phyloP scores from a whole-genome alignment of 2,329 filamentous ascomycete species.

The Xylariales sp. region DNA sequence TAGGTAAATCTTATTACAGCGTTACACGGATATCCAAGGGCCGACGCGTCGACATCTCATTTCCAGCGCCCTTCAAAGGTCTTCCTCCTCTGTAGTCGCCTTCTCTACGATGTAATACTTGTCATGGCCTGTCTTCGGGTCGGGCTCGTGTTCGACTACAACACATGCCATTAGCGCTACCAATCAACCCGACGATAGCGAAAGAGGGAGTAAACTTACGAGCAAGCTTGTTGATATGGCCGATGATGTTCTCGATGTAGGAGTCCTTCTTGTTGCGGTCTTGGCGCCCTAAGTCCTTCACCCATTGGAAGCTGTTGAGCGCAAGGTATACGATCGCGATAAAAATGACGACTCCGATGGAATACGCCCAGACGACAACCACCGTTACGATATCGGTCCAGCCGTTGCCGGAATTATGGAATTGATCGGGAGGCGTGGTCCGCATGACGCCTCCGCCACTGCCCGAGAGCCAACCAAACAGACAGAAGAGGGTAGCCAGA shows the following conservation, averaged over 20 bases:
- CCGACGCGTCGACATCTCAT: not conserved
- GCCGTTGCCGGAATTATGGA: constrained; percentile 52
- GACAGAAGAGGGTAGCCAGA: constrained; percentile 77
- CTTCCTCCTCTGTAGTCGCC: constrained; percentile 46
- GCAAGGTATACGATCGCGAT: constrained; percentile 74
- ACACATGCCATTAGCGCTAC: constrained; percentile 22
- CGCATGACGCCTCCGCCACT: constrained; percentile 51
- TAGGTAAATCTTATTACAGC: not conserved
- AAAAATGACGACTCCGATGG: constrained; percentile 73
- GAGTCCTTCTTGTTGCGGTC: constrained; percentile 71
- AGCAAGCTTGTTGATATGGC: constrained; percentile 72
- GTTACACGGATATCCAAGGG: not conserved
- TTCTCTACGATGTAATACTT: constrained; percentile 49
- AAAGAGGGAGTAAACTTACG: constrained; percentile 37
- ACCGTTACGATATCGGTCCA: constrained; percentile 68
- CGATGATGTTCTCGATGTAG: constrained; percentile 74
- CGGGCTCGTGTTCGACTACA: constrained; percentile 47
- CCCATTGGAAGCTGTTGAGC: constrained; percentile 67
- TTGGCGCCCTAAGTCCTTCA: constrained; percentile 72
- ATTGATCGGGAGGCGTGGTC: constrained; percentile 51
- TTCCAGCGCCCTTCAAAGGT: constrained; percentile 34
- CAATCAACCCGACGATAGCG: not conserved
- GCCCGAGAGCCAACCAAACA: constrained; percentile 79
- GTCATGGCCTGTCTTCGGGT: constrained; percentile 43
- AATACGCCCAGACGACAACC: constrained; percentile 73